These are phyloP conservation scores for Fusarium longipes DNA, from an alignment of 2,329 filamentous ascomycete genomes.

Conservation along the genomic window DNA sequence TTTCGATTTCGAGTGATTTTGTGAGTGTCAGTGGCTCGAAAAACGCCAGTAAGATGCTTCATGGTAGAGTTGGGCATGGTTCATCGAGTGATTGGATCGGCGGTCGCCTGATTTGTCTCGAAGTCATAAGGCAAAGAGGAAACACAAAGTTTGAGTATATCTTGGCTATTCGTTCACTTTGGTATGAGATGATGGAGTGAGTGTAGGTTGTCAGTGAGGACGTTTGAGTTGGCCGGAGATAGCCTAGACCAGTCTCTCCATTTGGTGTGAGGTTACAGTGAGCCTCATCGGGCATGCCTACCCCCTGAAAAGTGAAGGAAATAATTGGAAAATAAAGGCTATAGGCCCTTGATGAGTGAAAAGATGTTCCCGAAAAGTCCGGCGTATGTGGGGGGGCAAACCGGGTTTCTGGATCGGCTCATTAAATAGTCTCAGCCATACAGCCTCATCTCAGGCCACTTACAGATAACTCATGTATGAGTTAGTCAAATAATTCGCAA, in stretches of 20 bases:
- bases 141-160: not conserved
- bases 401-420: not conserved
- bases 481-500: not conserved
- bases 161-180: not conserved
- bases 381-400: not conserved
- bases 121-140: not conserved
- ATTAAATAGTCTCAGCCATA: not conserved
- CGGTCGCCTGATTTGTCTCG: not conserved
- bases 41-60: slow-evolving; percentile 49
- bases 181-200: not conserved
- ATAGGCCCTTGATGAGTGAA: not conserved
- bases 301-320: not conserved
- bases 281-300: not conserved
- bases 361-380: not conserved
- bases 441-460: not conserved
- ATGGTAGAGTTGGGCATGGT: slow-evolving; percentile 42
- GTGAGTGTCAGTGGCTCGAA: slow-evolving; percentile 51
- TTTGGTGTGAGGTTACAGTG: not conserved
- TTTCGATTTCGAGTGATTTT: slow-evolving; percentile 55
- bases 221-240: not conserved
- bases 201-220: not conserved
- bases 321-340: not conserved
- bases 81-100: not conserved
- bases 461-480: not conserved
- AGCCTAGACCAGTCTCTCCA: not conserved